Percentiles rank a stretch among this genome's conserved stretches.
Evolutionary conservation across 768 basidiomycete species (phyloP).

Genomic region (Suillus fuscotomentosus): DNA sequence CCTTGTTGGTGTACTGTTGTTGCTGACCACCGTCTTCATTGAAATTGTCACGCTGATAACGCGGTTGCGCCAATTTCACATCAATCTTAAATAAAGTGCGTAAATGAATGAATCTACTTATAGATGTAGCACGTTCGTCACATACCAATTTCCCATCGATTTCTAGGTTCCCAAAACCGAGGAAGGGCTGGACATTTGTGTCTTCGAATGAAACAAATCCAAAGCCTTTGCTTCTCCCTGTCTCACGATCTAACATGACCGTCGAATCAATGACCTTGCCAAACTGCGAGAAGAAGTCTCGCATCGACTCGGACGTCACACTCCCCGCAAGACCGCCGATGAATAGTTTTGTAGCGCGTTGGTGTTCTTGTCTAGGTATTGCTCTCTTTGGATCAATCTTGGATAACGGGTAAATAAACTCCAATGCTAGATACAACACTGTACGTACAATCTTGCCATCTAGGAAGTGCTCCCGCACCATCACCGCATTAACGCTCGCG

Average conservation of each 20-base stretch:
- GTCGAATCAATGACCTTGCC: constrained; percentile 97
- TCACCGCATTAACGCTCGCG: constrained; percentile 90
- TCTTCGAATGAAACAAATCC: constrained; percentile 97
- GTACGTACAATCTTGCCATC: constrained; percentile 94
- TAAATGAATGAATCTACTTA: not conserved
- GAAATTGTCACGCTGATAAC: constrained; percentile 71
- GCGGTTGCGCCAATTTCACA: constrained; percentile 93
- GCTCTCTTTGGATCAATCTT: constrained; percentile 99
- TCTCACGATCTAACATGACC: constrained; percentile 97
- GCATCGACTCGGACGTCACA: constrained; percentile 93
- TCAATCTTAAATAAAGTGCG: constrained; percentile 65
- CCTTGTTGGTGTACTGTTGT: constrained; percentile 32
- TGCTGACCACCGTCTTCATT: constrained; percentile 42
- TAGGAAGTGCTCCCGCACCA: constrained; percentile 91
- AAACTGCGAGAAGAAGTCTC: constrained; percentile 89
- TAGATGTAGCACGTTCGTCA: constrained; percentile 8
- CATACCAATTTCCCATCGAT: constrained; percentile 94
- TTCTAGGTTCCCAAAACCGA: constrained; percentile 85
- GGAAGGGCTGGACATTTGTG: constrained; percentile 84
- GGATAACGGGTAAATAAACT: constrained; percentile 11
- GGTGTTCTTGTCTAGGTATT: constrained; percentile 94
- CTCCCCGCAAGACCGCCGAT: constrained; percentile 91
- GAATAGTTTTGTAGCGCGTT: constrained; percentile 90
- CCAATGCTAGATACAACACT: constrained; percentile 22
- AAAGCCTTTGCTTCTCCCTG: constrained; percentile 93